These are phyloP conservation scores for Elsinoe ampelina DNA, from an alignment of 2,329 filamentous ascomycete genomes.

Conservation along the genomic window DNA sequence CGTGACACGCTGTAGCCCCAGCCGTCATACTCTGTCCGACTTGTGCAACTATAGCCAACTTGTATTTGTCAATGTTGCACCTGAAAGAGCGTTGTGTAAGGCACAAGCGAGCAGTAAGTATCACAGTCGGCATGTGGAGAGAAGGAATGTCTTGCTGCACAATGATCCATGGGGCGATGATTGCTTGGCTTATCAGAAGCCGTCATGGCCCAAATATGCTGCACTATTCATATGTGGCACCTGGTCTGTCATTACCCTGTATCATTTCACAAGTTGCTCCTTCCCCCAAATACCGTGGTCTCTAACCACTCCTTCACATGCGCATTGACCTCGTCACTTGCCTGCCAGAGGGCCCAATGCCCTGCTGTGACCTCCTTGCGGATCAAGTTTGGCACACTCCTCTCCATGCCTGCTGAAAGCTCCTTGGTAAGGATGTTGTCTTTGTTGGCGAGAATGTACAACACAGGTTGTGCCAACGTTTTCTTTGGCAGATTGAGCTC, in stretches of 20 bases:
- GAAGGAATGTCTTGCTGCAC: neutral
- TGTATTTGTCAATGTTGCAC: conserved; percentile 8
- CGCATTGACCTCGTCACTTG: conserved; percentile 59
- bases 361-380: conserved; percentile 56
- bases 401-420: conserved; percentile 64
- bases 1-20: neutral
- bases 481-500: conserved; percentile 49
- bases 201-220: neutral
- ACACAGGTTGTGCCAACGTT: conserved; percentile 41
- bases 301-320: conserved; percentile 60
- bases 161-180: conserved; percentile 10
- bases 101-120: no score
- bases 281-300: conserved; percentile 40
- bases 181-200: neutral
- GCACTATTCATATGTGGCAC: neutral
- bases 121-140: no score
- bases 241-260: neutral
- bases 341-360: conserved; percentile 80
- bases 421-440: conserved; percentile 65
- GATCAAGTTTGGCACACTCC: conserved; percentile 55
- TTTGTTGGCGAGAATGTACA: conserved; percentile 64
- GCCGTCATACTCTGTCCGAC: neutral
- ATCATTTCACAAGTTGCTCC: conserved; percentile 34
- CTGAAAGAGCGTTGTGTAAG: neutral
- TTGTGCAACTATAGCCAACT: neutral